Base-by-base conservation (phyloP, 306 rosid species). In the Gillenia trifoliata region DNA sequence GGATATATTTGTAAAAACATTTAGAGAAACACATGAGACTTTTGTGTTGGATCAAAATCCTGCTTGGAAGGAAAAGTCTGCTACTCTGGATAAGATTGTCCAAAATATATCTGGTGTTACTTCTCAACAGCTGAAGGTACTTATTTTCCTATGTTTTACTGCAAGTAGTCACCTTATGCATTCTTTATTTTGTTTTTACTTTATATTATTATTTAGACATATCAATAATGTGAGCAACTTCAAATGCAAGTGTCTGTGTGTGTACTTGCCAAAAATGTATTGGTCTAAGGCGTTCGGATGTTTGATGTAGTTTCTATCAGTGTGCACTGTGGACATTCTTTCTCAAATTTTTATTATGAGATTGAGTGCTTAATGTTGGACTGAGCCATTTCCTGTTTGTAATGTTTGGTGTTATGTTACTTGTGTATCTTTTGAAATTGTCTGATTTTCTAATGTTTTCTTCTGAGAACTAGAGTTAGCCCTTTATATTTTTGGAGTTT, bases 81-180 rank as follows among this genome's bases (percentile, higher is more conserved):
- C 38, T 76, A 74, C 73, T 62, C 75, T 76, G 71, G 84, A 86
- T 56, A 85, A 81, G 11, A 77, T 91, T 72, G 80, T 86, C 82
- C 88, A 78, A 59, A 85, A 76, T 71, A 83, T 91, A 78, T 79
- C 87, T 49, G 90, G 97, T 29, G 82, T 87, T 60, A 93, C 94
- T 70, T 81, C 73, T 25, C 83, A 76, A 79, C 98, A 93, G 63
- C 88, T 93, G 30, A 86, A 93, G 97, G 98, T 93, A 89, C 76
- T 61, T 70, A 72, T 50, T 77, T 36, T 47, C 76, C 54, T 30
- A 70, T 36, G 45, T 17, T 70, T 71, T 61, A 45, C 31, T 54
- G 65, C 43, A 15, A 22, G n/a, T 25, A 38, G 36, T 57, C 63
- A 36, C 41, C 15, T 26, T 40, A 30, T 77, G 15, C 15, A 61